Evolutionary conservation across 148 eudicot species (phyloP), one percentile per base, ranked within the genome.

Genomic region (Drosera capensis): DNA sequence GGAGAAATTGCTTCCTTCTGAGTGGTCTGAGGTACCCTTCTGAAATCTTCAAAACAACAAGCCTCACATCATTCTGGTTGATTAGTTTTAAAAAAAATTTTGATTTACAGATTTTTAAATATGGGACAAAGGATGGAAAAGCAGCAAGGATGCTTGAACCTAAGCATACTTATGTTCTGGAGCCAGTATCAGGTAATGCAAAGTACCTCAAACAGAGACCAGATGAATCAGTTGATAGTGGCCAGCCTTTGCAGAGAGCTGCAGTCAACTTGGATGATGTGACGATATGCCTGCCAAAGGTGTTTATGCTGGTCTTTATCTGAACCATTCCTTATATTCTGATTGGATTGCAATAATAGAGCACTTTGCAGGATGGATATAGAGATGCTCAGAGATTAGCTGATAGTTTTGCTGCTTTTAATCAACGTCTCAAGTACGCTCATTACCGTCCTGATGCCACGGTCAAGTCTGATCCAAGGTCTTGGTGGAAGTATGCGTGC

Each of bases 401-500:
- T 36, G 99, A 90, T 45, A 85, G 85, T 66, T 90, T 90, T 57
- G 75, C 99, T 52, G 79, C 80, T 38, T 92, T 92, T 57, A 92
- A 85, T 60, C 88, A 82, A 67, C 80, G 86, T 23, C 56, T 85
- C 40, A 73, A 79, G 59, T 79, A 73, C 74, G 94, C 95, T 34
- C 99, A 85, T 59, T 74, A 59, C 48, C 93, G 90, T 14, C 99
- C 95, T 26, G 66, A 34, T 59, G 74, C 77, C 34, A 30, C 90
- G 8, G 86, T 81, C 51, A 81, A 74, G 64, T 62, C 75, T 40
- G 71, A 81, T 67, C 79, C 94, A 22, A 71, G 62, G 49, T 70
- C 86, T 38, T 92, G 99, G 99, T 92, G 94, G 99, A 85, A 69
- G 68, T 92, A 78, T 69, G 94, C 85, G 6, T 76, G 45, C 55